A percentile compares a stretch with the other conserved stretches of the same genome.
phyloP scores from a whole-genome alignment of 2,329 filamentous ascomycete genomes.

The Paecilomyces niveus region DNA sequence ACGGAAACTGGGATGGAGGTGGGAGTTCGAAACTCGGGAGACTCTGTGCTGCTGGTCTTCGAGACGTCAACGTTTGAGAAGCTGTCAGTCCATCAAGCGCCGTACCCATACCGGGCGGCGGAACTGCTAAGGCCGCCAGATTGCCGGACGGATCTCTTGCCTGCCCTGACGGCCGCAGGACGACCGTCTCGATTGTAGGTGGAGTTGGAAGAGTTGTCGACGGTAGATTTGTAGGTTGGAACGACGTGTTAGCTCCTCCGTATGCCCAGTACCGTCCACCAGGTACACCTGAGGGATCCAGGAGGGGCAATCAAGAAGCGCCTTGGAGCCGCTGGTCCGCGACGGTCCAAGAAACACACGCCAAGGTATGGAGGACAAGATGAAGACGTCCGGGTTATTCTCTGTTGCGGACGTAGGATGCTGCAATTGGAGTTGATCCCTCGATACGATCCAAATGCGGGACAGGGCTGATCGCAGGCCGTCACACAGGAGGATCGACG shows the following conservation, averaged over 20 bases:
- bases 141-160: constrained; percentile 42
- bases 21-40: constrained; percentile 65
- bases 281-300: constrained; percentile 43
- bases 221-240: constrained; percentile 26
- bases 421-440: background rate
- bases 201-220: constrained; percentile 33
- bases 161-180: constrained; percentile 34
- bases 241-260: constrained; percentile 26
- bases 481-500: background rate
- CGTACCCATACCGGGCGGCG: constrained; percentile 56
- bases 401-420: background rate
- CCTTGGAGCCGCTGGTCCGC: constrained; percentile 1
- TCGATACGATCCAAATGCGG: background rate
- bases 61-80: constrained; percentile 61
- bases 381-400: background rate
- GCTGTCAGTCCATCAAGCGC: constrained; percentile 54
- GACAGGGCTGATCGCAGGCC: background rate
- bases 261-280: constrained; percentile 43
- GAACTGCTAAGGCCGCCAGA: constrained; percentile 57
- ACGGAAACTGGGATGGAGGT: constrained; percentile 45
- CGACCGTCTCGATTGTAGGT: constrained; percentile 30
- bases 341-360: constrained; percentile 2
- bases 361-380: background rate
- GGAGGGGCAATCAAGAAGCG: constrained; percentile 32
- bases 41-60: constrained; percentile 61